Base-by-base conservation (phyloP, 768 basidiomycete genomes). In the Botryobasidium botryosum region DNA sequence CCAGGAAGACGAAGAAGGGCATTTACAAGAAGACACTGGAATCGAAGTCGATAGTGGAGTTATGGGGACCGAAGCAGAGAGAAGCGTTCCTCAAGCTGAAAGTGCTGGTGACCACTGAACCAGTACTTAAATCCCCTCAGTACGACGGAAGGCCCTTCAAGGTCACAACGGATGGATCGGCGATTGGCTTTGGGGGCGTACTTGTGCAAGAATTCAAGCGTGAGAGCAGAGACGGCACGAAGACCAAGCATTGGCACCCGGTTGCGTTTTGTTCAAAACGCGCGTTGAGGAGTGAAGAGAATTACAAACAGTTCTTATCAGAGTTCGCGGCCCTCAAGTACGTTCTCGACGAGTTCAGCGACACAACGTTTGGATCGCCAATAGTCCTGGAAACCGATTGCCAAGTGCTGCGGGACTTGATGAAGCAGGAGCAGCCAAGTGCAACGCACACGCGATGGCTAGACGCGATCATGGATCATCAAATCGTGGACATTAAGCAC, bases 251-350 rank as follows among this genome's bases (percentile, higher is more conserved):
- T 2, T 26, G 52, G 1, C 59, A 62, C 45, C 64, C 63, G 0
- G 52, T 65, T 1, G 61, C 45, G 0, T 65, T 60, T 43, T 54
- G 56, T 2, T 64, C 62, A 7, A 63, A 64, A 37, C 48, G 61
- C 6, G 62, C 62, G 12, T 64, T 62, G 1, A 24, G 35, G 0
- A 43, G 55, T 0, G 62, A 63, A 40, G 56, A 54, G 25, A 50
- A 52, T 4, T 64, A 62, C 44, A 50, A 51, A 27, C 62, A 62
- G 0, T 65, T 57, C 29, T 7, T 65, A 0, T 50, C 64, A 0
- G 61, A 67, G 39, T 64, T 63, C 45, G 60, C 61, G 0, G 63
- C 57, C 1, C 51, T 67, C 15, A 65, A 66, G 35, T 64, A 47
- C 21, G 47, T 43, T 4, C 35, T 56, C 4, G 50, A 54, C 32